These are phyloP conservation scores for Teunomyces tritomae DNA, from an alignment of 805 yeast genomes.

Conservation along the genomic window DNA sequence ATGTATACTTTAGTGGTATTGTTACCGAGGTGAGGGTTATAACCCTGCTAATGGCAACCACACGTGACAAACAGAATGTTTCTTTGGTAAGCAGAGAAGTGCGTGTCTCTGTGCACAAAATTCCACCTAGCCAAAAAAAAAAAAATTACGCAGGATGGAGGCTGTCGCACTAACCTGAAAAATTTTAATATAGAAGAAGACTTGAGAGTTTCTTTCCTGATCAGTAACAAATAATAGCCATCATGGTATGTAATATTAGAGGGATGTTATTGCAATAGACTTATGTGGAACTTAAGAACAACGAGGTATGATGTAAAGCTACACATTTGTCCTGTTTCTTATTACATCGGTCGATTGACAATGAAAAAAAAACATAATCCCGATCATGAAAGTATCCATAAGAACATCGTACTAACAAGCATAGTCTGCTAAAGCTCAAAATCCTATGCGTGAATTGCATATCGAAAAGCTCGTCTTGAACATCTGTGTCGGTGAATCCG, in stretches of 20 bases:
- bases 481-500: conserved; percentile 99
- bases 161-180: conserved; percentile 11
- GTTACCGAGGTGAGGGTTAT: conserved; percentile 3
- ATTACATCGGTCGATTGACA: too few relatives aligned
- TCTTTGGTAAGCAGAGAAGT: neutral
- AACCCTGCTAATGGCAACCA: conserved; percentile 1
- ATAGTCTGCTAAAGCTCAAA: conserved; percentile 54
- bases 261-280: neutral
- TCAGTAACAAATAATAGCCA: conserved; percentile 15
- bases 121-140: neutral
- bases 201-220: conserved; percentile 8
- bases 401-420: conserved; percentile 6
- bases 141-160: neutral
- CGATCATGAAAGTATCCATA: neutral
- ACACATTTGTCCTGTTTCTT: neutral
- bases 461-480: conserved; percentile 99
- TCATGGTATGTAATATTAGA: conserved; percentile 17
- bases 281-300: neutral
- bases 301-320: too few relatives aligned
- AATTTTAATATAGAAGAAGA: conserved; percentile 11
- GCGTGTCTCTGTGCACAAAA: neutral
- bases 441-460: conserved; percentile 98
- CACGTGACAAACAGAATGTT: conserved; percentile 4
- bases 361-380: neutral
- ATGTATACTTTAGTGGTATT: neutral